A percentile compares a stretch with the other conserved stretches of the same genome.
Evolutionary conservation across 305 asterid genomes (phyloP).

Genomic region (Fraxinus floribunda): DNA sequence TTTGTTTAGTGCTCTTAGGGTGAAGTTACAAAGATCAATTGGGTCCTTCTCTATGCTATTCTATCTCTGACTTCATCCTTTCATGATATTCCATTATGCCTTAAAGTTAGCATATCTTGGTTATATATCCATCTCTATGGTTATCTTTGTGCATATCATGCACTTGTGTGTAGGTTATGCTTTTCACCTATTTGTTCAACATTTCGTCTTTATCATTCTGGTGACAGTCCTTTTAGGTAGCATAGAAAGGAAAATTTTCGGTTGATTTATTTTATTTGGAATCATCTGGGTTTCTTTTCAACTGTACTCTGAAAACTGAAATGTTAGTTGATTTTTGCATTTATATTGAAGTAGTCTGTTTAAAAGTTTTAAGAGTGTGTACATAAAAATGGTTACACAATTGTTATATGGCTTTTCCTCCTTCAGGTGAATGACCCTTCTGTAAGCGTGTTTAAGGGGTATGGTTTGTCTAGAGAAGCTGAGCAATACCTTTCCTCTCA

Average conservation of each 20-base stretch:
- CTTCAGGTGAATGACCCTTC: conserved; percentile 65
- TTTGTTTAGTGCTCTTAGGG: background rate
- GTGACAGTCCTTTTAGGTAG: background rate
- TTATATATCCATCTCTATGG: background rate
- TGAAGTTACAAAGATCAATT: background rate
- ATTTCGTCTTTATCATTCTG: background rate
- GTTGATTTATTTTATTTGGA: background rate
- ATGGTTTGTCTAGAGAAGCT: conserved; percentile 68
- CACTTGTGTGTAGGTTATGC: background rate
- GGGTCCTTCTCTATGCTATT: background rate
- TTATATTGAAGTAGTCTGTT: background rate
- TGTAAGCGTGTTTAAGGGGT: conserved; percentile 74
- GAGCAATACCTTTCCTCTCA: conserved; percentile 76
- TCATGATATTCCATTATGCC: background rate
- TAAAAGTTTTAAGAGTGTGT: background rate
- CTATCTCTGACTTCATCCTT: background rate
- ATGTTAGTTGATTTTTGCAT: background rate
- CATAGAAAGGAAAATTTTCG: background rate
- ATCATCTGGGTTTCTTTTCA: background rate
- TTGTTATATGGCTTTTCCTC: conserved; percentile 11
- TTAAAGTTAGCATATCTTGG: background rate
- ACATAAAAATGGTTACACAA: background rate
- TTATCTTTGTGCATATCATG: background rate
- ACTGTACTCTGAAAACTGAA: background rate
- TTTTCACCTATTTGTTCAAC: background rate